Conservation (phyloP, 2,329 filamentous ascomycete genomes). For the Neobulgaria alba region DNA sequence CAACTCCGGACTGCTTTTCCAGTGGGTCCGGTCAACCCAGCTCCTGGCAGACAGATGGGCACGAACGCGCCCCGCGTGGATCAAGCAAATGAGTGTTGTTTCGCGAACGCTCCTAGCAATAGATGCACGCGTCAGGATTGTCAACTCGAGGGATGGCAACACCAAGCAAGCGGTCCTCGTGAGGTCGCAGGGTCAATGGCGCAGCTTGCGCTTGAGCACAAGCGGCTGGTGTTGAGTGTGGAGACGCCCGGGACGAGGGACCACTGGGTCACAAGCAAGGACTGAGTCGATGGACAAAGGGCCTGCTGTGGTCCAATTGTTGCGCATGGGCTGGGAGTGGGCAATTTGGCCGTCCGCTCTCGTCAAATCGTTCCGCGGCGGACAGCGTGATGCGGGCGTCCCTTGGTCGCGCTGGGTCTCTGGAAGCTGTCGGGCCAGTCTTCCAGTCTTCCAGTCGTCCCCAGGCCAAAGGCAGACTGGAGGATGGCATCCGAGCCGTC, state of each 20-base stretch:
- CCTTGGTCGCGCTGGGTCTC: too few species aligned
- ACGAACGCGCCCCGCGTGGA: too few species aligned
- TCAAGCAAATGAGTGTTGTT: constrained; percentile 4
- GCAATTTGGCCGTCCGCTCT: neutral
- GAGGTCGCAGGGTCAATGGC: constrained; percentile 1
- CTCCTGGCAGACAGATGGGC: too few species aligned
- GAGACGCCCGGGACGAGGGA: constrained; percentile 7
- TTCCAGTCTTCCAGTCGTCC: too few species aligned
- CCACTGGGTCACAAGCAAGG: constrained; percentile 11
- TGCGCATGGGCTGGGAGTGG: constrained; percentile 3
- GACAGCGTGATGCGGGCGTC: neutral
- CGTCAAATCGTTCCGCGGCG: neutral
- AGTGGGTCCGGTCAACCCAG: too few species aligned
- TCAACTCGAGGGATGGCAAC: too few species aligned
- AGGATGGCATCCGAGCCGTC: too few species aligned
- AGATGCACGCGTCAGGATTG: too few species aligned
- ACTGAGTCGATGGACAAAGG: constrained; percentile 2
- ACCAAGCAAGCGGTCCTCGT: neutral
- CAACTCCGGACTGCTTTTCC: too few species aligned
- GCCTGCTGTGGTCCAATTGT: constrained; percentile 7
- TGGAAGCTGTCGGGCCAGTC: too few species aligned
- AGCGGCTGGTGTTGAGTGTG: neutral
- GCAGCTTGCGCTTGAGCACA: constrained; percentile 9
- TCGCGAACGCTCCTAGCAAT: constrained; percentile 4
- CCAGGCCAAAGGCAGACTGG: too few species aligned